Evolutionary conservation across 2,329 filamentous ascomycete species (phyloP).

Genomic region (Epichloe brachyelytri): DNA sequence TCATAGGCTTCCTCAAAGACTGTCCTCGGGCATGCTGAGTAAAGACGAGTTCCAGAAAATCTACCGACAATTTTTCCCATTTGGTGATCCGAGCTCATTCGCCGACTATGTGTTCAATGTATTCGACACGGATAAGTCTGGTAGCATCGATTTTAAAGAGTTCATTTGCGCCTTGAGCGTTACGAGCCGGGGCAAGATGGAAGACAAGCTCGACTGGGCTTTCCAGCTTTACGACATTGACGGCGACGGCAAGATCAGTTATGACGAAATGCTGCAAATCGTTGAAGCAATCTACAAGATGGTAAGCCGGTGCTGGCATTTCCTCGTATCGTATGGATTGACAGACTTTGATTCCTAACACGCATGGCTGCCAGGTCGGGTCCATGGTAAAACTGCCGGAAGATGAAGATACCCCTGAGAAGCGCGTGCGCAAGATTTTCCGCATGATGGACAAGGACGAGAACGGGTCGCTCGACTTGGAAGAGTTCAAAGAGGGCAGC

Average conservation of each 20-base stretch:
- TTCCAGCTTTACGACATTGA: conserved; percentile 99
- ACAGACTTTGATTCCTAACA: not conserved
- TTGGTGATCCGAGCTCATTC: conserved; percentile 92
- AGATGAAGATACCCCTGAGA: conserved; percentile 97
- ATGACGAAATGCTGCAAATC: conserved; percentile 97
- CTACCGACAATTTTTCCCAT: conserved; percentile 98
- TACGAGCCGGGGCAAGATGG: conserved; percentile 95
- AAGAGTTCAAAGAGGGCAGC: conserved; percentile 98
- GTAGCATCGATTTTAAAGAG: conserved; percentile 98
- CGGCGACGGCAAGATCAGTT: conserved; percentile 96
- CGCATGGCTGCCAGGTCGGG: conserved; percentile 54
- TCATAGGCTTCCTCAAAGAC: conserved; percentile 86
- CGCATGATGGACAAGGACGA: conserved; percentile 99
- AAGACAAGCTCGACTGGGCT: conserved; percentile 98
- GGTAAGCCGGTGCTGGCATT: conserved; percentile 39
- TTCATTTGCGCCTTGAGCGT: conserved; percentile 98
- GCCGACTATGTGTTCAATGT: conserved; percentile 99
- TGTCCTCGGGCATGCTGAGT: conserved; percentile 89
- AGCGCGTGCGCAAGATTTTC: conserved; percentile 96
- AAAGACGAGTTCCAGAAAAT: conserved; percentile 99
- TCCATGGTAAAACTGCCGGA: conserved; percentile 98
- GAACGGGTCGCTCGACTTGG: conserved; percentile 91
- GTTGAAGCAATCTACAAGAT: conserved; percentile 99
- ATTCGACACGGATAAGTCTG: conserved; percentile 94
- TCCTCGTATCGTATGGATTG: not conserved